These are phyloP conservation scores for Volvox africanus DNA, from an alignment of 139 green algal genomes.

Conservation along the genomic window DNA sequence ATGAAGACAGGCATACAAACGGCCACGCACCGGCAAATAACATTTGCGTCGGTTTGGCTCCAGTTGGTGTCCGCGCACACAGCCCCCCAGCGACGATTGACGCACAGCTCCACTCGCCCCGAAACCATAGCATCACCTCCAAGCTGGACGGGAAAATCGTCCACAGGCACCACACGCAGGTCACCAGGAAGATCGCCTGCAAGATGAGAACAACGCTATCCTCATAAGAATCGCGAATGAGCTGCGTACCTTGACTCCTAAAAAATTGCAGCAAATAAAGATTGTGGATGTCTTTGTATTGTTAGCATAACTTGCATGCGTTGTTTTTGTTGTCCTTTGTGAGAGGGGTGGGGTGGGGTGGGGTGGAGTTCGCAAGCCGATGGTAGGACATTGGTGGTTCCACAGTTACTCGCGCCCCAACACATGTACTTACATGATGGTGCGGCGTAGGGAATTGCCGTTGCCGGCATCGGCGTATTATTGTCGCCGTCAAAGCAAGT, in stretches of 20 bases:
- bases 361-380: too few species aligned
- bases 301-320: too few species aligned
- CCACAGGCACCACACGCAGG: background rate
- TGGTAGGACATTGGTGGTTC: too few species aligned
- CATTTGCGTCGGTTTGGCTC: background rate
- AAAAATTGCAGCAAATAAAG: too few species aligned
- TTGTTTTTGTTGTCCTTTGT: too few species aligned
- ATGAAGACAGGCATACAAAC: background rate
- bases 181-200: background rate
- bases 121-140: background rate
- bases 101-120: constrained; percentile 14
- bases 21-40: constrained; percentile 11
- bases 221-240: background rate
- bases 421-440: background rate
- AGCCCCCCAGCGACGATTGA: constrained; percentile 16
- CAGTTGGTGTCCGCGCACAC: constrained; percentile 5
- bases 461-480: background rate
- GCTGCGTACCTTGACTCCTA: too few species aligned
- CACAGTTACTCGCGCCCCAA: too few species aligned
- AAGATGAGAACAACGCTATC: background rate
- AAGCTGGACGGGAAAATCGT: background rate
- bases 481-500: background rate
- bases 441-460: background rate
- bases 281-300: too few species aligned
- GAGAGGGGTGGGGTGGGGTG: too few species aligned